Conservation (phyloP, 2,329 filamentous ascomycete species). For the Colletotrichum camelliae region DNA sequence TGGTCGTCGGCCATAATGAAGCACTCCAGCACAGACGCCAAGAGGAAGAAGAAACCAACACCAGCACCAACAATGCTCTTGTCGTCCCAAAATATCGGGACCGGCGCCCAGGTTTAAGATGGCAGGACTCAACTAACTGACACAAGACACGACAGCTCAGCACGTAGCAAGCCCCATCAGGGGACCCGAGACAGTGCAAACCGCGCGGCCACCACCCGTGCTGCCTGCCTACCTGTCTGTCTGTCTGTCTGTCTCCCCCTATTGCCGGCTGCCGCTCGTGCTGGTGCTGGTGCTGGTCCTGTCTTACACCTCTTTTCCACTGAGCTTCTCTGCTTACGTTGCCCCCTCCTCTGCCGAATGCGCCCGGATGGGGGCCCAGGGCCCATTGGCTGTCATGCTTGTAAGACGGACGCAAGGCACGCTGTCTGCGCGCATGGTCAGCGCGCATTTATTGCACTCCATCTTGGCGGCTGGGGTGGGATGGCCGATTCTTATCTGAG, state of each 20-base stretch:
- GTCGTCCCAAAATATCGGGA: neutral
- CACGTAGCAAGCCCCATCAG: neutral
- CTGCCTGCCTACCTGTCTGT: neutral
- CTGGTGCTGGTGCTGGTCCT: neutral
- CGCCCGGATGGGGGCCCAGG: neutral
- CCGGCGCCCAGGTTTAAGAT: neutral
- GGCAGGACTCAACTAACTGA: neutral
- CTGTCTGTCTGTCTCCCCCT: neutral
- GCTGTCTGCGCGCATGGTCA: neutral
- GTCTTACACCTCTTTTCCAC: neutral
- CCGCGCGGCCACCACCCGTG: neutral
- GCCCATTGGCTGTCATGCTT: neutral
- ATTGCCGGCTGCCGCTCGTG: neutral
- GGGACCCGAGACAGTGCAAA: neutral
- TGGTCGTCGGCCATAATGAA: neutral
- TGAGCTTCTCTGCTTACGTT: neutral
- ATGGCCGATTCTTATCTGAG: neutral
- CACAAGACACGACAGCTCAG: neutral
- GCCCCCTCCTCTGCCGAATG: neutral
- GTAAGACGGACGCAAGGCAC: neutral
- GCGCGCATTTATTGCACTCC: neutral
- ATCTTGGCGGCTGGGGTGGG: neutral
- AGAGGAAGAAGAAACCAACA: neutral
- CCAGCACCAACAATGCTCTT: neutral
- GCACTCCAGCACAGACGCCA: neutral